Conservation (phyloP, 192 early-diverging fungal species). For the Podila epicladia region DNA sequence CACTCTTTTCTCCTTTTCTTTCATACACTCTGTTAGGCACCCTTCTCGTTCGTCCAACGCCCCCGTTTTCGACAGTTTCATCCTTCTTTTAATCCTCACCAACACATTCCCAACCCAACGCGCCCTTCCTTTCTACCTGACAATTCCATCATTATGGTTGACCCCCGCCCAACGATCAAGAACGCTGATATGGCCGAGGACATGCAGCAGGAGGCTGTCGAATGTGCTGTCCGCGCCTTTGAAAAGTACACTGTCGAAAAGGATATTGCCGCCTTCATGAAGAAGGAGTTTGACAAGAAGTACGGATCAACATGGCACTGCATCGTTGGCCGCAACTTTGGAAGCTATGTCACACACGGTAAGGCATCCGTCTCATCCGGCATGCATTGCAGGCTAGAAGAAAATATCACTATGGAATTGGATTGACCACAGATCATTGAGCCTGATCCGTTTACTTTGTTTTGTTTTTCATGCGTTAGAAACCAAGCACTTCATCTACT, state of each 20-base stretch:
- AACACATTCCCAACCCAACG: not conserved
- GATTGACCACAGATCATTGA: not conserved
- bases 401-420: not conserved
- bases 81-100: not conserved
- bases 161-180: constrained; percentile 92
- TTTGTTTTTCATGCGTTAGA: constrained; percentile 45
- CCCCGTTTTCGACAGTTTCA: too few species aligned
- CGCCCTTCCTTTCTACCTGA: too few species aligned
- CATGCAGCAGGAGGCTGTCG: constrained; percentile 94
- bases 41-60: too few species aligned
- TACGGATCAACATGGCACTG: constrained; percentile 99
- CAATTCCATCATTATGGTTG: constrained; percentile 64
- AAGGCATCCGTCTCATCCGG: constrained; percentile 15
- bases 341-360: constrained; percentile 97
- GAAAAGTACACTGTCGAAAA: constrained; percentile 97
- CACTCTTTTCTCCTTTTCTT: too few species aligned
- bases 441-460: not conserved
- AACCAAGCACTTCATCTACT: constrained; percentile 98
- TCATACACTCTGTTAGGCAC: too few species aligned
- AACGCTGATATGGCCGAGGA: constrained; percentile 98
- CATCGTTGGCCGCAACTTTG: constrained; percentile 99
- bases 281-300: constrained; percentile 98
- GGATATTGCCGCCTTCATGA: constrained; percentile 97
- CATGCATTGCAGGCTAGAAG: not conserved
- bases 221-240: constrained; percentile 86